A percentile compares a stretch with the other conserved stretches of the same genome.
Conservation (phyloP, 345 rosid genomes). For the Corchorus olitorius region DNA sequence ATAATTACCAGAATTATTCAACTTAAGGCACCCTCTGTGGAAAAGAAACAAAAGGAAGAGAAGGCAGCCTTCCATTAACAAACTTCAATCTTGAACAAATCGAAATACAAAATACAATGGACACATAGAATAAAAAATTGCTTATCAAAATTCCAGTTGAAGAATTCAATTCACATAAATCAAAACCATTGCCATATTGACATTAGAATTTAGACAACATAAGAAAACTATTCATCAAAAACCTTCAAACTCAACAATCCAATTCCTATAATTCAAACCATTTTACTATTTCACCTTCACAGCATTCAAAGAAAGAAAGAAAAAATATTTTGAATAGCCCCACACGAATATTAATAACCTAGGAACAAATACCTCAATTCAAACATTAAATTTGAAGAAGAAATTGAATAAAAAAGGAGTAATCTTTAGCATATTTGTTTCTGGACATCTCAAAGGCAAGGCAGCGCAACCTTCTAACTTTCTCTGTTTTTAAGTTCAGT, state of each 20-base stretch:
- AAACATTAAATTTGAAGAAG: neutral
- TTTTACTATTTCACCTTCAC: no score
- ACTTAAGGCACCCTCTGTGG: no score
- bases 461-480: no score
- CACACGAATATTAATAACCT: neutral
- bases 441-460: neutral
- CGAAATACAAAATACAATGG: neutral
- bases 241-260: neutral
- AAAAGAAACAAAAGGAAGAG: neutral
- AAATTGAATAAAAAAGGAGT: neutral
- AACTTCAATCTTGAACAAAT: neutral
- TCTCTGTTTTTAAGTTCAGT: no score
- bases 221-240: neutral
- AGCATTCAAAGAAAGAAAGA: no score
- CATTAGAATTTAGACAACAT: neutral
- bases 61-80: neutral
- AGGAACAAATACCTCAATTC: neutral
- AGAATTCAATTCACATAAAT: slow-evolving; percentile 15
- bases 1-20: neutral
- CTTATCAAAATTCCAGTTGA: neutral
- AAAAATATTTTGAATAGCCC: neutral
- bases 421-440: neutral
- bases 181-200: neutral
- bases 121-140: neutral
- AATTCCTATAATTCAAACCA: neutral